phyloP scores from a whole-genome alignment of 495 filamentous ascomycete genomes.

The Terfezia claveryi region DNA sequence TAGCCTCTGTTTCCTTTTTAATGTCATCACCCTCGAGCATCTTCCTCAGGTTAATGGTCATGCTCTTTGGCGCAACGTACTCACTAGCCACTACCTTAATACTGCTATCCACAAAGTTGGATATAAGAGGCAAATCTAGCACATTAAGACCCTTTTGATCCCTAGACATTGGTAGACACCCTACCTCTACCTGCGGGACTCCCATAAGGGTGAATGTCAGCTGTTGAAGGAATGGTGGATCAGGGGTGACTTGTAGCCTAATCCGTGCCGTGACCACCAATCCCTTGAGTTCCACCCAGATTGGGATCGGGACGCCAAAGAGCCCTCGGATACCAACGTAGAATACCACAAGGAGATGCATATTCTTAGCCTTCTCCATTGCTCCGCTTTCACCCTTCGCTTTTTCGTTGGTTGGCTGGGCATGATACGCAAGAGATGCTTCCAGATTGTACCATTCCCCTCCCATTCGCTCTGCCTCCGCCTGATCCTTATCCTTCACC shows the following conservation, averaged over 20 bases:
- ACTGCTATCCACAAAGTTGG: slow-evolving; percentile 47
- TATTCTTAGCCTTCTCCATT: slow-evolving; percentile 35
- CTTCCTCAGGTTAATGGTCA: slow-evolving; percentile 48
- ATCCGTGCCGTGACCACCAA: slow-evolving; percentile 41
- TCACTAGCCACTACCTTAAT: slow-evolving; percentile 47
- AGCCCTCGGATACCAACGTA: slow-evolving; percentile 28
- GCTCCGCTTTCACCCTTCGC: slow-evolving; percentile 32
- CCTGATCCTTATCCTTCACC: not conserved
- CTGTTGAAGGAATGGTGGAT: slow-evolving; percentile 48
- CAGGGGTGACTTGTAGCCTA: slow-evolving; percentile 45
- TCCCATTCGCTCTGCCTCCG: slow-evolving; percentile 32
- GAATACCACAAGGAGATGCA: slow-evolving; percentile 41
- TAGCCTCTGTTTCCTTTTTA: slow-evolving; percentile 46
- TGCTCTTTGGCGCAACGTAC: slow-evolving; percentile 52
- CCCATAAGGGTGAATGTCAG: slow-evolving; percentile 53
- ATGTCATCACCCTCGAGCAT: slow-evolving; percentile 56
- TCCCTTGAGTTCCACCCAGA: slow-evolving; percentile 51
- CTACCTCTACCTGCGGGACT: slow-evolving; percentile 46
- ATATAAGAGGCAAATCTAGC: slow-evolving; percentile 49
- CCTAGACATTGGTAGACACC: slow-evolving; percentile 45
- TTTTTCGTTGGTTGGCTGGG: slow-evolving; percentile 55
- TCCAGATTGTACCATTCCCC: slow-evolving; percentile 52
- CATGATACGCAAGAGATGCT: slow-evolving; percentile 45
- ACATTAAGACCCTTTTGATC: slow-evolving; percentile 44
- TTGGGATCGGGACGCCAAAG: slow-evolving; percentile 30